These are phyloP conservation scores for Candida ipomoeae DNA, from an alignment of 805 yeast genomes.

Conservation along the genomic window DNA sequence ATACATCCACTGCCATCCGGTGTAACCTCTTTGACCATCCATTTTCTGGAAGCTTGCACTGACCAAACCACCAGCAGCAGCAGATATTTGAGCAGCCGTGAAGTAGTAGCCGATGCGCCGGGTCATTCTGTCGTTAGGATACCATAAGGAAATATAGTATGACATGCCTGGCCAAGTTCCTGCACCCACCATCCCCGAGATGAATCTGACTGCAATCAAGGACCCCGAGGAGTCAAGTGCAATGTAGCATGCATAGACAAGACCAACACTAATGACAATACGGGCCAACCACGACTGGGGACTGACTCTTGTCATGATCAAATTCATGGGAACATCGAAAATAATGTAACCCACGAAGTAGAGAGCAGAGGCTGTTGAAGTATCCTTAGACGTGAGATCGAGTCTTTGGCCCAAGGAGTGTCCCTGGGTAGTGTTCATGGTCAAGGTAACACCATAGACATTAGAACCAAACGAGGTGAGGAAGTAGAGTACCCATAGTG, in stretches of 20 bases:
- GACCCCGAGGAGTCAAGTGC: slow-evolving; percentile 56
- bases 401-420: slow-evolving; percentile 59
- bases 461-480: slow-evolving; percentile 73
- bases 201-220: slow-evolving; percentile 64
- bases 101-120: slow-evolving; percentile 82
- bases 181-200: slow-evolving; percentile 75
- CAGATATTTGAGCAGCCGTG: slow-evolving; percentile 89
- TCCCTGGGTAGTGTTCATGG: slow-evolving; percentile 63
- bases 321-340: slow-evolving; percentile 85
- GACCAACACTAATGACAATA: slow-evolving; percentile 71
- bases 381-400: slow-evolving; percentile 49
- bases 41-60: slow-evolving; percentile 85
- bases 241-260: slow-evolving; percentile 71
- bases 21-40: slow-evolving; percentile 63
- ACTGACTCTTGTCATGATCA: slow-evolving; percentile 74
- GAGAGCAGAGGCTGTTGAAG: slow-evolving; percentile 72
- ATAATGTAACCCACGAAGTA: slow-evolving; percentile 79
- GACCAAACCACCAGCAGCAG: slow-evolving; percentile 84
- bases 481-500: slow-evolving; percentile 75
- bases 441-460: slow-evolving; percentile 73
- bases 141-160: slow-evolving; percentile 79
- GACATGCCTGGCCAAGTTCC: slow-evolving; percentile 92
- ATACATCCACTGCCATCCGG: slow-evolving; percentile 88
- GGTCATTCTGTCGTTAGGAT: slow-evolving; percentile 73
- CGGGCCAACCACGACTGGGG: slow-evolving; percentile 85